A percentile compares a stretch with the other conserved stretches of the same genome.
These are phyloP conservation scores for Narthecium ossifragum DNA, from an alignment of 106 monocot genomes.

Conservation along the genomic window DNA sequence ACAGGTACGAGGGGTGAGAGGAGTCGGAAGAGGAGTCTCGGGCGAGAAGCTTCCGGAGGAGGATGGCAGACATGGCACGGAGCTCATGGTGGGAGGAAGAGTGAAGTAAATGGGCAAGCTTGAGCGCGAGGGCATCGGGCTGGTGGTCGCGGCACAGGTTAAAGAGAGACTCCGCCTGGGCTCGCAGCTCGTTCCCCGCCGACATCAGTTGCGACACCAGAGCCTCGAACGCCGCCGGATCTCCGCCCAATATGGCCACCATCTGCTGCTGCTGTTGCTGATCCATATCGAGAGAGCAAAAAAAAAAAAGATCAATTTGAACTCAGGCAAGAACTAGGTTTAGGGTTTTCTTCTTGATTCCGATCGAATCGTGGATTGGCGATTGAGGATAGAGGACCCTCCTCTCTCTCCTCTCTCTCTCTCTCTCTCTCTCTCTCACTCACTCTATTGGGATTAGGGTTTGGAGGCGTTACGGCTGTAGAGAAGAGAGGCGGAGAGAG, in stretches of 20 bases:
- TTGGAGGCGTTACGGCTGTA: neutral
- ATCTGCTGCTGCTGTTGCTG: constrained; percentile 55
- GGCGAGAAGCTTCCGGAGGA: constrained; percentile 74
- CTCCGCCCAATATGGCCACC: constrained; percentile 44
- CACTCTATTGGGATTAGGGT: neutral
- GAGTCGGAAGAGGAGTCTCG: constrained; percentile 4
- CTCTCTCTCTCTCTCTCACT: too few relatives aligned
- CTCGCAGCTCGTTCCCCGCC: constrained; percentile 66
- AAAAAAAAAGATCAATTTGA: neutral
- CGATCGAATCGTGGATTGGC: too few relatives aligned
- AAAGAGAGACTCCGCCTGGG: constrained; percentile 77
- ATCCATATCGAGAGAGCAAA: too few relatives aligned
- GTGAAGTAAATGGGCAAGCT: constrained; percentile 56
- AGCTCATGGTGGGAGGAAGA: constrained; percentile 56
- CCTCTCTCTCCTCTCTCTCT: too few relatives aligned
- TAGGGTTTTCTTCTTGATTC: too few relatives aligned
- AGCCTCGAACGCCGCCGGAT: constrained; percentile 56
- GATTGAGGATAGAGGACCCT: too few relatives aligned
- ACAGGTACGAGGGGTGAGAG: constrained; percentile 26
- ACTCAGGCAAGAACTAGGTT: neutral
- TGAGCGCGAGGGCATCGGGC: constrained; percentile 58
- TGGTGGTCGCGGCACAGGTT: constrained; percentile 63
- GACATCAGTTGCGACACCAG: constrained; percentile 75
- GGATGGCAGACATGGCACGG: constrained; percentile 80
- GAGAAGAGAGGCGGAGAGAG: neutral